Evolutionary conservation across 1,284 basidiomycete genomes (phyloP), one percentile per base, ranked within the genome.

Genomic region (Amylostereum areolatum): DNA sequence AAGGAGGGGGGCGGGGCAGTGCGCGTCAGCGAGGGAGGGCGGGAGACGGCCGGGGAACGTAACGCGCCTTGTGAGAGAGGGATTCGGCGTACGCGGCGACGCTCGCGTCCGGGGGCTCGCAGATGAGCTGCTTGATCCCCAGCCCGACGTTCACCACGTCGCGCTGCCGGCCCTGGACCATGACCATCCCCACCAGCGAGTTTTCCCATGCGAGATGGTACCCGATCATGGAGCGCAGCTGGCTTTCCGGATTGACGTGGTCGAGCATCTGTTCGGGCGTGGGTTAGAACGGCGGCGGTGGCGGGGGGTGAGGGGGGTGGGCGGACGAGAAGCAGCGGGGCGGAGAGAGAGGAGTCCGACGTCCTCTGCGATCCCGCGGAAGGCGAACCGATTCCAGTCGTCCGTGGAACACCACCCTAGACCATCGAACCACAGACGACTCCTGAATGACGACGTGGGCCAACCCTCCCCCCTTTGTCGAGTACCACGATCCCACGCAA

Each of bases 111-210:
- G 74, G 70, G 0, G 83, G 81, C 53, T 80, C 77, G 3, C 81
- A 75, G 31, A 67, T 70, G 45, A 86, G 69, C 48, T 81, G 78
- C 57, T 85, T 83, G 58, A 89, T 75, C 3, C 83, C 85, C 24
- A 90, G 69, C 3, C 87, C 88, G 55, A 90, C 81, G 63, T 89
- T 87, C 57, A 86, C 71, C 37, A 89, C 87, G 51, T 85, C 81
- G 45, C 78, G 75, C 52, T 82, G 80, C 5, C 74, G 73, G 4
- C 87, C 87, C 57, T 89, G 86, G 2, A 85, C 85, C 79, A 89
- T 89, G 39, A 85, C 83, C 83, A 90, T 86, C 12, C 83, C 85
- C 49, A 85, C 79, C 9, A 89, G 63, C 9, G 82, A 84, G 53
- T 77, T 76, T 52, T 83, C 78, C 57, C 75, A 81, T 3, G 81